A percentile compares a stretch with the other conserved stretches of the same genome.
Conservation (phyloP, 495 filamentous ascomycete genomes). For the Hypoxylon fuscum region DNA sequence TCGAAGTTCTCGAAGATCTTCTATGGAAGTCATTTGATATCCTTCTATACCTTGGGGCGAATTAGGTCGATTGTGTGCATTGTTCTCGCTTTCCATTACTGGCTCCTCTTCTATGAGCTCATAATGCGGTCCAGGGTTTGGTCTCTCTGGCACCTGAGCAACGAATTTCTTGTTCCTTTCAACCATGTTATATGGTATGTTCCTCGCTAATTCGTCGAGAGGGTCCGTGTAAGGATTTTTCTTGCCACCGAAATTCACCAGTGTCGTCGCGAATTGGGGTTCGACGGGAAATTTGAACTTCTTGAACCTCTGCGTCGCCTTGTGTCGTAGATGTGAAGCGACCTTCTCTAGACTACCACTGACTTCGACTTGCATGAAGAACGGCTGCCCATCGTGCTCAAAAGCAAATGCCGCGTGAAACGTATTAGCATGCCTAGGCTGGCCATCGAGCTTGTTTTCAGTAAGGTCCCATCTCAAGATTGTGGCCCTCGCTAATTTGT, state of each 20-base stretch:
- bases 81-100: neutral
- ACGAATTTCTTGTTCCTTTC: conserved; percentile 8
- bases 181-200: conserved; percentile 6
- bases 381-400: conserved; percentile 44
- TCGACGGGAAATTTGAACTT: conserved; percentile 14
- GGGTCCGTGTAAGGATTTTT: conserved; percentile 10
- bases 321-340: conserved; percentile 4
- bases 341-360: conserved; percentile 29
- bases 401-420: conserved; percentile 49
- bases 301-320: conserved; percentile 6
- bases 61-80: neutral
- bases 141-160: neutral
- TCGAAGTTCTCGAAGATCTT: too few species aligned
- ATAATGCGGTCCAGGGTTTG: neutral
- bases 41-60: neutral
- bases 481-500: neutral
- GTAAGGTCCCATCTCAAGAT: conserved; percentile 43
- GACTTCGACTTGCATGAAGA: conserved; percentile 46
- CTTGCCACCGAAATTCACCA: conserved; percentile 18
- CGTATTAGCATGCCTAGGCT: conserved; percentile 39
- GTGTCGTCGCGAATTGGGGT: conserved; percentile 6
- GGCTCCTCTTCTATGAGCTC: conserved; percentile 3
- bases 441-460: conserved; percentile 41
- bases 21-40: too few species aligned
- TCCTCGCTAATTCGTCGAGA: conserved; percentile 18